Evolutionary conservation across 2,329 filamentous ascomycete genomes (phyloP), one percentile per base, ranked within the genome.

Genomic region (Didymella sp.): DNA sequence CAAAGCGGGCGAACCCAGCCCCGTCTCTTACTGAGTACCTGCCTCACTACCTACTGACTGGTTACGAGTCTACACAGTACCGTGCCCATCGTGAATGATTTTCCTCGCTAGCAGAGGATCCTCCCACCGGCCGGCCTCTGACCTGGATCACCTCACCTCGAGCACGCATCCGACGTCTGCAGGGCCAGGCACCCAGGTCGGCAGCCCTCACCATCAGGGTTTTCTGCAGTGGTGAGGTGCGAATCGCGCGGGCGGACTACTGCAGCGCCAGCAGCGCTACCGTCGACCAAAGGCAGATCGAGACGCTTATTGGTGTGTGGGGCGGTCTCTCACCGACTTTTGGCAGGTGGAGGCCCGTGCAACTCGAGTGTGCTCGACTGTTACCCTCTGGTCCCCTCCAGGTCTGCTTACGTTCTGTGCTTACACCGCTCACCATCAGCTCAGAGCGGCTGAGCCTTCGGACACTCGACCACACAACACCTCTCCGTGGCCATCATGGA

Each of bases 401-500:
- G 56, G 59, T 35, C 56, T 51, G 51, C 51, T 50, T 53, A 52
- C 51, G 51, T 56, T 56, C 37, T 37, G 40, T 17, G 60, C 60
- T 51, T 63, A 66, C 68, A 67, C 68, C 62, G 67, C 68, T 60
- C 55, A 60, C 60, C 62, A 68, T 69, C 70, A 73, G 70, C 69
- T 70, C 70, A 66, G 65, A 68, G 71, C 71, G 69, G 70, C 73
- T 74, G 72, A 74, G 64, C 52, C 56, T 38, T 35, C 49, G 31
- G 58, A 61, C 56, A 52, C 66, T 68, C 64, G 60, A 64, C 57
- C 60, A 62, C 60, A 59, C 61, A 64, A 59, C 61, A 53, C 41
- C 48, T 40, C 64, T 59, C 64, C 60, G 62, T 62, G 59, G 60
- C 51, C 62, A 60, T 69, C 67, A 81, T 81, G 79, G 78, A 81